These are phyloP conservation scores for Andrographis paniculata DNA, from an alignment of 305 asterid genomes.

Conservation along the genomic window DNA sequence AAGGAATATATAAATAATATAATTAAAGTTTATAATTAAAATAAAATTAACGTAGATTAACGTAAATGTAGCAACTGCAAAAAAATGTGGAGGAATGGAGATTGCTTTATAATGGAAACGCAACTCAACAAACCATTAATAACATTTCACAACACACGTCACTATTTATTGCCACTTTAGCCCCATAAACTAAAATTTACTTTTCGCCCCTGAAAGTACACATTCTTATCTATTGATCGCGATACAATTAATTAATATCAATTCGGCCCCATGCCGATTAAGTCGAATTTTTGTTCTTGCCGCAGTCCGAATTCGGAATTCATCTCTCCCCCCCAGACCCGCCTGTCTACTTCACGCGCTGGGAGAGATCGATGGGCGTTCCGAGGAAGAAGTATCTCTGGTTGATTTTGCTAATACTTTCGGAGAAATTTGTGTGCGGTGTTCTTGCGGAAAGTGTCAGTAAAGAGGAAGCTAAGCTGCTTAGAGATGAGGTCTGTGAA, in stretches of 20 bases:
- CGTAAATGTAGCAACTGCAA: too few species aligned
- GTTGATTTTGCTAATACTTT: constrained; percentile 33
- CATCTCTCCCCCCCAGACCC: constrained; percentile 3
- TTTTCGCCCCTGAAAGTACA: not conserved
- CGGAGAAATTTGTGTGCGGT: constrained; percentile 30
- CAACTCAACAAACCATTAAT: too few species aligned
- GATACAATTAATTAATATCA: not conserved
- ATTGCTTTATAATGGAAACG: too few species aligned
- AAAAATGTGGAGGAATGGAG: too few species aligned
- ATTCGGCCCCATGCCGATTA: not conserved
- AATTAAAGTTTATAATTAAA: too few species aligned
- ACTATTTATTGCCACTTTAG: not conserved
- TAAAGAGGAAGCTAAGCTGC: constrained; percentile 60
- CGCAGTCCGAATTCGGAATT: too few species aligned
- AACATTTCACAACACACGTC: too few species aligned
- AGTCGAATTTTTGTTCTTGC: too few species aligned
- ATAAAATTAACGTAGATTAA: too few species aligned
- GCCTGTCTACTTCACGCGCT: not conserved
- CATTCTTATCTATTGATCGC: not conserved
- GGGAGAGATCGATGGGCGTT: constrained; percentile 50
- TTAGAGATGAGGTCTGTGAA: constrained; percentile 71
- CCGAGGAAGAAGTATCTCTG: constrained; percentile 30
- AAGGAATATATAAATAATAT: too few species aligned
- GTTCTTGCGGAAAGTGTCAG: constrained; percentile 66
- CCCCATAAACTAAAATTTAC: not conserved